Evolutionary conservation across 352 stramenopile genomes (phyloP).

Genomic region (Phytophthora chlamydospora): DNA sequence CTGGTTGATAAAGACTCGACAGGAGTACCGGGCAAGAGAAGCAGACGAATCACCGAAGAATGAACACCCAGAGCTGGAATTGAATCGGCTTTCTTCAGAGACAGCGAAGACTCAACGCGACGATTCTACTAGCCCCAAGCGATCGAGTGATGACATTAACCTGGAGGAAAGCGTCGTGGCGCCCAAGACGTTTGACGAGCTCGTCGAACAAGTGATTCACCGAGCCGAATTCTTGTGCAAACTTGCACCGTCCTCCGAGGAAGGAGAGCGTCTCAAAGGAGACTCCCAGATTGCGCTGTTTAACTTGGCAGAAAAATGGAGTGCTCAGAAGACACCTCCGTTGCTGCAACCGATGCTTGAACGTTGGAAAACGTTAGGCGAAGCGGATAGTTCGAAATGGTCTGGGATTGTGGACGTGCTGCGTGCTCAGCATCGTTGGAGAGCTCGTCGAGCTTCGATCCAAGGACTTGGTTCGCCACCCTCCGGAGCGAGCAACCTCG

Average conservation of each 20-base stretch:
- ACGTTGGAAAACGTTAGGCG: conserved; percentile 76
- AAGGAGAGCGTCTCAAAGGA: conserved; percentile 59
- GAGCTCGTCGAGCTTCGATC: conserved; percentile 60
- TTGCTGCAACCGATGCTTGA: conserved; percentile 89
- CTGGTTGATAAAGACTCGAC: conserved; percentile 83
- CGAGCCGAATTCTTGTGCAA: conserved; percentile 78
- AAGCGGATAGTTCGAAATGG: conserved; percentile 86
- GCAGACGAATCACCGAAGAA: conserved; percentile 40
- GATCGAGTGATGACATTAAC: conserved; percentile 36
- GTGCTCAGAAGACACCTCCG: conserved; percentile 77
- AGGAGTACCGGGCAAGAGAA: conserved; percentile 77
- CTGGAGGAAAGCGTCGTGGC: conserved; percentile 68
- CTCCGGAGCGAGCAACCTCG: not conserved
- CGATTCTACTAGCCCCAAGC: not conserved
- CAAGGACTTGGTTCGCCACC: conserved; percentile 15
- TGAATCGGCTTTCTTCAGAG: not conserved
- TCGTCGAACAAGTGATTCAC: conserved; percentile 70
- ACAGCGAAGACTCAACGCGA: not conserved
- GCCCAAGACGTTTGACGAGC: conserved; percentile 70
- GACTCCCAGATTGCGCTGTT: conserved; percentile 80
- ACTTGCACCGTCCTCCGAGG: conserved; percentile 75
- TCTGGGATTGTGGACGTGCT: conserved; percentile 85
- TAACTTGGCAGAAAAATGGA: conserved; percentile 89
- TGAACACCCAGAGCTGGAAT: conserved; percentile 1
- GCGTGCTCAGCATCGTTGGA: conserved; percentile 72